These are phyloP conservation scores for Tuber melanosporum DNA, from an alignment of 495 filamentous ascomycete genomes.

Conservation along the genomic window DNA sequence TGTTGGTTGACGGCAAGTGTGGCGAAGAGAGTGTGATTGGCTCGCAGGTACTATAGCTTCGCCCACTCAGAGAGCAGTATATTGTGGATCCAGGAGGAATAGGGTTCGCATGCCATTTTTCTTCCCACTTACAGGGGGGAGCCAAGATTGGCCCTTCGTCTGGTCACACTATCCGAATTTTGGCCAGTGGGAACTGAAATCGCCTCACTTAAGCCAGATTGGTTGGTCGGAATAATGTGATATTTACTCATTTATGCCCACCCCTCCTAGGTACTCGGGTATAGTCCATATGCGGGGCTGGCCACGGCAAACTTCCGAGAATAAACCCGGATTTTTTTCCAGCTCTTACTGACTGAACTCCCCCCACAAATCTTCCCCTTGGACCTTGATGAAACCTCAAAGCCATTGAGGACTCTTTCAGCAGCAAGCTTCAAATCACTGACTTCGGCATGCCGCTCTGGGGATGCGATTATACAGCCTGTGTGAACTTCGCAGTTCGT, in stretches of 20 bases:
- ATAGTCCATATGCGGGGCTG: background rate
- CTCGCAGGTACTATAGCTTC: background rate
- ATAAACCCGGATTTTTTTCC: background rate
- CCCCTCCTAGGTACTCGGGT: background rate
- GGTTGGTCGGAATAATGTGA: too few relatives aligned
- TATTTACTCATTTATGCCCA: too few relatives aligned
- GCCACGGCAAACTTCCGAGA: background rate
- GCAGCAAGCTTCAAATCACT: background rate
- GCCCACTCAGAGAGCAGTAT: background rate
- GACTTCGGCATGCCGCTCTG: conserved; percentile 18
- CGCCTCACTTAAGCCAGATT: too few relatives aligned
- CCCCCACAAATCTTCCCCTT: background rate
- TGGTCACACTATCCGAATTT: too few relatives aligned
- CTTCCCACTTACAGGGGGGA: too few relatives aligned
- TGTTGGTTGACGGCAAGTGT: background rate
- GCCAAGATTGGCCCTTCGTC: too few relatives aligned
- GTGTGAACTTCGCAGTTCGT: conserved; percentile 31
- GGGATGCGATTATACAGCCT: conserved; percentile 30
- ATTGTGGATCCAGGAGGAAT: background rate
- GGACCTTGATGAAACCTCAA: background rate
- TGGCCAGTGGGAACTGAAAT: too few relatives aligned
- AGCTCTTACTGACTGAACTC: background rate
- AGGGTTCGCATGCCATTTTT: too few relatives aligned
- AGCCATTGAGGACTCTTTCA: background rate
- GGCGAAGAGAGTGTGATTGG: background rate